Percentiles rank a stretch among this genome's conserved stretches.
phyloP scores from a whole-genome alignment of 2,329 filamentous ascomycete genomes.

The Arthrobotrys megalospora region DNA sequence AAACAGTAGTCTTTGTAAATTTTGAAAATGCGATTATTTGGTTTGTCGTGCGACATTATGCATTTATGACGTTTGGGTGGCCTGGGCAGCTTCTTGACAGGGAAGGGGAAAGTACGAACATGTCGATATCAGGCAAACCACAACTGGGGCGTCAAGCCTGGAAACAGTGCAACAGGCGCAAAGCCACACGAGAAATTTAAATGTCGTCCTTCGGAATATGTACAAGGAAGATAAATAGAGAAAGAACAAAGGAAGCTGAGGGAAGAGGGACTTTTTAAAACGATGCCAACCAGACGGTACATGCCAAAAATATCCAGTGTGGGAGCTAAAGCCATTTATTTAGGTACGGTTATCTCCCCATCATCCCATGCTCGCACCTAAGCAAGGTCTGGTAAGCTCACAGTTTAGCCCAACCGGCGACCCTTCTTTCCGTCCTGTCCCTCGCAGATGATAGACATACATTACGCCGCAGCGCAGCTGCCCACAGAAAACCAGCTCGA shows the following conservation, averaged over 20 bases:
- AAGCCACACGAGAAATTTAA: constrained; percentile 9
- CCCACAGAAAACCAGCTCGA: constrained; percentile 23
- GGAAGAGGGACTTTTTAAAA: constrained; percentile 24
- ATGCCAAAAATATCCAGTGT: constrained; percentile 40
- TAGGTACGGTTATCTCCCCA: constrained; percentile 28
- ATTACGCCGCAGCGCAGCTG: constrained; percentile 49
- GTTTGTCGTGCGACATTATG: constrained; percentile 40
- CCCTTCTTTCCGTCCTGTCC: constrained; percentile 55
- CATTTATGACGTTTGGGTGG: constrained; percentile 31
- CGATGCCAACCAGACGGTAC: constrained; percentile 18
- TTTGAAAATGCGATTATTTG: constrained; percentile 16
- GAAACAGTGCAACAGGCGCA: constrained; percentile 7
- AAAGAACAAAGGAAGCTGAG: background rate
- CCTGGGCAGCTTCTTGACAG: constrained; percentile 25
- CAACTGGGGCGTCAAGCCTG: constrained; percentile 22
- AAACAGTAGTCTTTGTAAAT: constrained; percentile 5
- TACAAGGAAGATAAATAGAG: constrained; percentile 1
- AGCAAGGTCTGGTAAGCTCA: constrained; percentile 38
- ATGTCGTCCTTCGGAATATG: constrained; percentile 5
- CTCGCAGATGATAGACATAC: constrained; percentile 60
- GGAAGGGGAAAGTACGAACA: constrained; percentile 35
- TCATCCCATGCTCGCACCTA: constrained; percentile 25
- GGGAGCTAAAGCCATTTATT: constrained; percentile 43
- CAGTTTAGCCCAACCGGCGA: constrained; percentile 35
- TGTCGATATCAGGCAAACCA: constrained; percentile 27